These are phyloP conservation scores for Globisporangium paddicum DNA, from an alignment of 352 stramenopile genomes.

Conservation along the genomic window DNA sequence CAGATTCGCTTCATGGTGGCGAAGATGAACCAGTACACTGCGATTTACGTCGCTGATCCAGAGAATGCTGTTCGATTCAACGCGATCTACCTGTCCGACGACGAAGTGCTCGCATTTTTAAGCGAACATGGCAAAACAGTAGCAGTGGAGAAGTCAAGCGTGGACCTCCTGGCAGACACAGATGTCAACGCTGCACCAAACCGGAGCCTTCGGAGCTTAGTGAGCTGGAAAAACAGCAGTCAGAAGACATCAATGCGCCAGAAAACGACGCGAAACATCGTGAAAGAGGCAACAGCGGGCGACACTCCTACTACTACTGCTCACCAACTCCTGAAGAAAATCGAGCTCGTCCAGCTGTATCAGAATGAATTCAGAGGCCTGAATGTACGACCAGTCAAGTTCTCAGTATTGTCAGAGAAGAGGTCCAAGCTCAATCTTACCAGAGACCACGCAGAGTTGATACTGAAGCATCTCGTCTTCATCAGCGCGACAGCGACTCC, in stretches of 20 bases:
- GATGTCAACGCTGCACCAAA: not conserved
- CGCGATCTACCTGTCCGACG: constrained; percentile 49
- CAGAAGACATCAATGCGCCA: constrained; percentile 20
- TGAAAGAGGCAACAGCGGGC: not conserved
- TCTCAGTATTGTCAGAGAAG: constrained; percentile 31
- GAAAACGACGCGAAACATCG: constrained; percentile 3
- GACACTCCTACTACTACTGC: not conserved
- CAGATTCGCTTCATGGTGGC: constrained; percentile 48
- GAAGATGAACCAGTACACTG: constrained; percentile 52
- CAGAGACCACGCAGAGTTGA: constrained; percentile 35
- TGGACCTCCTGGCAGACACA: not conserved
- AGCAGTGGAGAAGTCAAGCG: not conserved
- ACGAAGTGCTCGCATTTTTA: constrained; percentile 34
- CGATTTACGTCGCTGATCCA: constrained; percentile 32
- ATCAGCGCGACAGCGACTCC: constrained; percentile 18
- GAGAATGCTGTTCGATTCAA: constrained; percentile 32
- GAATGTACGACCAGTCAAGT: constrained; percentile 26
- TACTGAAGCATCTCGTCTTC: constrained; percentile 48
- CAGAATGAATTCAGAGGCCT: constrained; percentile 44
- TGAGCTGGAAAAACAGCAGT: constrained; percentile 19
- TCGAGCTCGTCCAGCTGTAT: constrained; percentile 27
- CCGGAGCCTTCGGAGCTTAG: constrained; percentile 5
- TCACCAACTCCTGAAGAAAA: constrained; percentile 2
- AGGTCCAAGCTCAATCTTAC: constrained; percentile 32
- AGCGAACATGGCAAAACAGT: constrained; percentile 2